Evolutionary conservation across 257 asterid genomes (phyloP).

Genomic region (Schizonepeta tenuifolia): DNA sequence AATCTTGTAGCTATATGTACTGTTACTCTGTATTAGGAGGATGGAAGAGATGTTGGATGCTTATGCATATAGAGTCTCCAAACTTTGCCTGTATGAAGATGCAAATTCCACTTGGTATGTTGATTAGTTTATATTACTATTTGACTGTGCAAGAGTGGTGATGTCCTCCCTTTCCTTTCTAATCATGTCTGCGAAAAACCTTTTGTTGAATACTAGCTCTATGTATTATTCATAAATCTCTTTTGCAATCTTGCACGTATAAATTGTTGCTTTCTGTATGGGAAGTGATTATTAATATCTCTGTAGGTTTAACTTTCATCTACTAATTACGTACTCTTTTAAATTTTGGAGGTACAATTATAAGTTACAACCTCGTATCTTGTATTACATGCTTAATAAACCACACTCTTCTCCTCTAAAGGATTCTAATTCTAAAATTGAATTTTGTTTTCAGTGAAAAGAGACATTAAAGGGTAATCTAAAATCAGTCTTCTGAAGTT

Average conservation of each 20-base stretch:
- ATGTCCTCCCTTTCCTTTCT: constrained; percentile 3
- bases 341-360: neutral
- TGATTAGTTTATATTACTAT: neutral
- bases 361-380: neutral
- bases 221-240: neutral
- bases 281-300: neutral
- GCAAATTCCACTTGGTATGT: too few species aligned
- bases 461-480: neutral
- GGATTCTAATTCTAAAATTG: neutral
- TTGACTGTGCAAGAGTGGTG: constrained; percentile 27
- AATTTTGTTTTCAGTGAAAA: neutral
- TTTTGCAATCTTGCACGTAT: neutral
- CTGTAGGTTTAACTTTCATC: neutral
- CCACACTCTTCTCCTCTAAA: neutral
- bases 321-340: neutral
- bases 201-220: constrained; percentile 18
- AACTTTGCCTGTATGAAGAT: too few species aligned
- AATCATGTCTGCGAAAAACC: constrained; percentile 16
- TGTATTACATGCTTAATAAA: neutral
- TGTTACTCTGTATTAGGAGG: too few species aligned
- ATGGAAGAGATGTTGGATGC: too few species aligned
- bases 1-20: too few species aligned
- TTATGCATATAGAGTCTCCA: too few species aligned
- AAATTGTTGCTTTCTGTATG: neutral
- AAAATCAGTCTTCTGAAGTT: constrained; percentile 1